phyloP scores from a whole-genome alignment of 2,329 filamentous ascomycete species.

The Scytalidium sp. region DNA sequence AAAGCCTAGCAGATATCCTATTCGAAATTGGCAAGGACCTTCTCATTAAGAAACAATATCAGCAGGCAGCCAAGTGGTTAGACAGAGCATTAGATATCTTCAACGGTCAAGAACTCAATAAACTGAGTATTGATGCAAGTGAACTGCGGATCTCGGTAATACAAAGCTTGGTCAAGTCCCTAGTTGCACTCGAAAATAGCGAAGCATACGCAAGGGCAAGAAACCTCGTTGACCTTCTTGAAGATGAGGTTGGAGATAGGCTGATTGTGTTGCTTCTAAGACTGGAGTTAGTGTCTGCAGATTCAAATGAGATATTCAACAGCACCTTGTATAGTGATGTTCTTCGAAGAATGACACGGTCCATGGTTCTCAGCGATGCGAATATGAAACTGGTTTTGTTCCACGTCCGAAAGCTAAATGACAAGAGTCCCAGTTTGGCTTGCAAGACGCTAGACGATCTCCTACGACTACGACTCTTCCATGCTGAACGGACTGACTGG shows the following conservation, averaged over 20 bases:
- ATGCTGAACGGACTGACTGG: slow-evolving; percentile 51
- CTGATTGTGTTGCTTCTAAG: slow-evolving; percentile 65
- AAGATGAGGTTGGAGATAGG: slow-evolving; percentile 60
- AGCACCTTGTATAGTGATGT: slow-evolving; percentile 46
- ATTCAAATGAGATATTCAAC: slow-evolving; percentile 45
- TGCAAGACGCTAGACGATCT: slow-evolving; percentile 59
- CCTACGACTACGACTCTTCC: slow-evolving; percentile 53
- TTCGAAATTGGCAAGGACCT: slow-evolving; percentile 69
- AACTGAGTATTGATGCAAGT: slow-evolving; percentile 54
- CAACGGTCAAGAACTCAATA: slow-evolving; percentile 49
- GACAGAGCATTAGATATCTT: slow-evolving; percentile 62
- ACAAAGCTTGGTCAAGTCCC: slow-evolving; percentile 57
- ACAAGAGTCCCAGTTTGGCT: slow-evolving; percentile 46
- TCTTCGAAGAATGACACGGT: slow-evolving; percentile 59
- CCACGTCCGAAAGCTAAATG: slow-evolving; percentile 63
- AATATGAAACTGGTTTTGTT: slow-evolving; percentile 66
- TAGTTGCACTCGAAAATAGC: slow-evolving; percentile 44
- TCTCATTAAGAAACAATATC: slow-evolving; percentile 47
- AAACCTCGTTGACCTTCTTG: slow-evolving; percentile 57
- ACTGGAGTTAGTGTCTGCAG: slow-evolving; percentile 60
- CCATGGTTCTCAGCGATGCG: slow-evolving; percentile 55
- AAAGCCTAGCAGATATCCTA: slow-evolving; percentile 64
- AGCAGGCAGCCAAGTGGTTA: slow-evolving; percentile 68
- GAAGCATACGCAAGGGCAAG: slow-evolving; percentile 49
- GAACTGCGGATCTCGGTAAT: slow-evolving; percentile 66